These are phyloP conservation scores for Aspergillus transmontanensis DNA, from an alignment of 2,329 filamentous ascomycete species.

Conservation along the genomic window DNA sequence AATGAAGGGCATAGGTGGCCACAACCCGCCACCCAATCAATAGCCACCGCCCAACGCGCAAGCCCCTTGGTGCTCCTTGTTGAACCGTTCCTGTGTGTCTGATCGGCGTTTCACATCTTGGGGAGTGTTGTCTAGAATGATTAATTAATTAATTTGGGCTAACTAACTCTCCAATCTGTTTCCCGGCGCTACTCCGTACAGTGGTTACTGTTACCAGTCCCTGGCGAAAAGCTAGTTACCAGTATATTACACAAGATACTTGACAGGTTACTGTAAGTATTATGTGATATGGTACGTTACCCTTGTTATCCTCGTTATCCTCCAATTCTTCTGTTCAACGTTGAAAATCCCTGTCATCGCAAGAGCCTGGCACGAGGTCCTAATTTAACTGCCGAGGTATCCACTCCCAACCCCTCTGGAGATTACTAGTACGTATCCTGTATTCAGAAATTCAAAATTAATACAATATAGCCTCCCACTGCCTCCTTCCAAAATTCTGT, in stretches of 20 bases:
- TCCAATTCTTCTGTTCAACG: neutral
- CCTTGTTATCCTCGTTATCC: neutral
- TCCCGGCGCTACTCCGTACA: conserved; percentile 1
- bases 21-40: conserved; percentile 3
- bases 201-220: neutral
- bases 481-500: neutral
- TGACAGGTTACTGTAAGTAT: neutral
- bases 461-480: neutral
- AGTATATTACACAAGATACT: neutral
- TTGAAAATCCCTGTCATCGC: neutral
- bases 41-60: neutral
- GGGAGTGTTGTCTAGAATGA: neutral
- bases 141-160: neutral
- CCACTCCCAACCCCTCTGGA: neutral
- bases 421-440: neutral
- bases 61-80: conserved; percentile 5
- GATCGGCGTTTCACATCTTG: conserved; percentile 16
- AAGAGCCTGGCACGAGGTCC: neutral
- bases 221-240: neutral
- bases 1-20: conserved; percentile 3
- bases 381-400: neutral
- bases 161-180: neutral
- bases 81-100: conserved; percentile 8
- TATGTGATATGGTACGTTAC: neutral
- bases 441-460: neutral